Percentiles rank a stretch among this genome's conserved stretches.
Evolutionary conservation across 768 basidiomycete genomes (phyloP).

Genomic region (Mycena filopes): DNA sequence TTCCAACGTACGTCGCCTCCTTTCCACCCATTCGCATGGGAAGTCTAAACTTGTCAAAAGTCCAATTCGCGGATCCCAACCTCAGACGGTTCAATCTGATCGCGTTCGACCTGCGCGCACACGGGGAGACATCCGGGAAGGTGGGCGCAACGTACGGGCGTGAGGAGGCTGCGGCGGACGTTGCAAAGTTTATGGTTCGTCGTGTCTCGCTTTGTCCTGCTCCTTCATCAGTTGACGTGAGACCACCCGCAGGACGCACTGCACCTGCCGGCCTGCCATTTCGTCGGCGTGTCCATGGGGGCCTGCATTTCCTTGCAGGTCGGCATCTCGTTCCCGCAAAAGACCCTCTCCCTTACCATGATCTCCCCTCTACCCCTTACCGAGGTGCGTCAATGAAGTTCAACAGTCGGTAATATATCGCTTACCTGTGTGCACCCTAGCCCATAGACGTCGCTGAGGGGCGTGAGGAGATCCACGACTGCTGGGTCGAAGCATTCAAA

Average conservation of each 20-base stretch:
- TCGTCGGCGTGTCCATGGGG: constrained; percentile 36
- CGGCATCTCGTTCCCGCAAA: constrained; percentile 23
- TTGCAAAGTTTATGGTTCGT: constrained; percentile 32
- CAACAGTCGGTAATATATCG: no score
- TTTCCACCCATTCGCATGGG: not conserved
- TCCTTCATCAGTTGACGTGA: not conserved
- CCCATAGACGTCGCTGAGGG: constrained; percentile 32
- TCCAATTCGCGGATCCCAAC: constrained; percentile 27
- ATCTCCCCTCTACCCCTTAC: constrained; percentile 32
- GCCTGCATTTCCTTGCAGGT: constrained; percentile 31
- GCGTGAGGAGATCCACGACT: constrained; percentile 32
- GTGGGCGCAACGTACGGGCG: constrained; percentile 24
- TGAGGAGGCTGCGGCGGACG: constrained; percentile 32
- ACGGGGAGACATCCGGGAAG: constrained; percentile 27
- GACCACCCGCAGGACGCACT: not conserved
- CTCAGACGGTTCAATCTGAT: constrained; percentile 35
- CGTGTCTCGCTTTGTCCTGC: not conserved
- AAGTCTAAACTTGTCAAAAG: constrained; percentile 7
- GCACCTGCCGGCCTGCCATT: constrained; percentile 28
- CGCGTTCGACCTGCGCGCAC: constrained; percentile 30
- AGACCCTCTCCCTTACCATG: constrained; percentile 25
- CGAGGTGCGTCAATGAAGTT: constrained; percentile 32
- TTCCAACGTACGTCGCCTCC: constrained; percentile 21
- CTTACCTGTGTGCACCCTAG: constrained; percentile 7
- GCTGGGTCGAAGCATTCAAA: constrained; percentile 29